Evolutionary conservation across 352 stramenopile genomes (phyloP).

Genomic region (Phytophthora cajani): DNA sequence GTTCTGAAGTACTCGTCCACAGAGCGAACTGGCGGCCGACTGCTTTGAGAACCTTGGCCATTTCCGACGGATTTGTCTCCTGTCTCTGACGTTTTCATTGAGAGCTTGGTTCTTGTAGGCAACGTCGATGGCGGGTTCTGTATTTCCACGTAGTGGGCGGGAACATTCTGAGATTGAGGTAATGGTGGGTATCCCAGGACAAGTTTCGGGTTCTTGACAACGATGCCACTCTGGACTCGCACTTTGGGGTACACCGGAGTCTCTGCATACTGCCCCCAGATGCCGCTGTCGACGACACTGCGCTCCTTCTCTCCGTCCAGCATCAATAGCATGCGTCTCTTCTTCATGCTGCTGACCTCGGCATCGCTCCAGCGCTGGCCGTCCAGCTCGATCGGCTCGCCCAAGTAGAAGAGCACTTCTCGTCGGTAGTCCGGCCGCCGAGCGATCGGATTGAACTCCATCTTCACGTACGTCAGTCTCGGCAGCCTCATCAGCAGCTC

Average conservation of each 20-base stretch:
- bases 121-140: constrained; percentile 48
- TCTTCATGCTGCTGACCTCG: constrained; percentile 80
- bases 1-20: constrained; percentile 74
- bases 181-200: constrained; percentile 53
- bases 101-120: constrained; percentile 29
- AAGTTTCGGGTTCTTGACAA: constrained; percentile 41
- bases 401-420: constrained; percentile 84
- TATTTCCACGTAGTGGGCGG: constrained; percentile 56
- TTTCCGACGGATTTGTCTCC: not conserved
- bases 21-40: constrained; percentile 25
- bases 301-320: constrained; percentile 3
- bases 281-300: constrained; percentile 11
- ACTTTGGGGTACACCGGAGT: constrained; percentile 33
- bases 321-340: constrained; percentile 54
- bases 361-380: constrained; percentile 60
- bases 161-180: constrained; percentile 20
- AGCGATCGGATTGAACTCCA: constrained; percentile 82
- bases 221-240: constrained; percentile 21
- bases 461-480: constrained; percentile 50
- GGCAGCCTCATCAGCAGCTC: constrained; percentile 56
- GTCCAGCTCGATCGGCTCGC: constrained; percentile 71
- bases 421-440: constrained; percentile 77
- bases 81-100: constrained; percentile 1
- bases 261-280: constrained; percentile 31
- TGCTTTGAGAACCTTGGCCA: constrained; percentile 7